Evolutionary conservation across 208 protist species (phyloP).

Genomic region (Novymonas esmeraldas): DNA sequence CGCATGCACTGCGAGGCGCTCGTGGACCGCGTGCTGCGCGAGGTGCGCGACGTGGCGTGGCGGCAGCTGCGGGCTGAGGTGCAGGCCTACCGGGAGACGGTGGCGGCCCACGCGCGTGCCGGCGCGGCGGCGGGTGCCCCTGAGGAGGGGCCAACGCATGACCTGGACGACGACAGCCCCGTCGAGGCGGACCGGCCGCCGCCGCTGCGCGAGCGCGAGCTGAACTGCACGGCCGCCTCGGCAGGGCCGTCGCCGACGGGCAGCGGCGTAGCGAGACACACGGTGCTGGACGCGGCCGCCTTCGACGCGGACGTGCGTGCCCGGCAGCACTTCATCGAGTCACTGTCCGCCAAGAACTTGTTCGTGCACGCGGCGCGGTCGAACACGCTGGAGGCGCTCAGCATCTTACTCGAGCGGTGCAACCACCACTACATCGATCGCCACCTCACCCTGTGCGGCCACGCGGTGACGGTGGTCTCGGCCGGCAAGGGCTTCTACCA

Average conservation of each 20-base stretch:
- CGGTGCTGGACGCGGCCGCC: no score
- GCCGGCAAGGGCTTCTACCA: conserved; percentile 85
- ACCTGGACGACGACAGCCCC: not conserved
- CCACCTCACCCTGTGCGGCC: conserved; percentile 57
- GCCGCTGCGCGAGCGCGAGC: not conserved
- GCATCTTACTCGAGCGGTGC: conserved; percentile 70
- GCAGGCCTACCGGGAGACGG: conserved; percentile 20
- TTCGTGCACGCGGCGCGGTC: conserved; percentile 74
- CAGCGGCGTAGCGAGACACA: no score
- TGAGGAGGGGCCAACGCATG: not conserved
- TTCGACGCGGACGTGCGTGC: conserved; percentile 18
- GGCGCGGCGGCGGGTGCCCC: not conserved
- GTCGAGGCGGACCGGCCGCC: no score
- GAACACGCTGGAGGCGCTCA: conserved; percentile 80
- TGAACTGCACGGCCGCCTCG: not conserved
- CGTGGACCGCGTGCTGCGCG: conserved; percentile 51
- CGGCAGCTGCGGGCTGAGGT: conserved; percentile 27
- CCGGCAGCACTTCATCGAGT: conserved; percentile 22
- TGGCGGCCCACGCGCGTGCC: not conserved
- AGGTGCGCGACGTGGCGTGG: conserved; percentile 36
- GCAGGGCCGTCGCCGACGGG: no score
- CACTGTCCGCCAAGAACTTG: conserved; percentile 48
- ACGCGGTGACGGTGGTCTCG: conserved; percentile 76
- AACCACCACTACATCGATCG: conserved; percentile 55
- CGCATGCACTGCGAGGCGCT: conserved; percentile 74